These are phyloP conservation scores for Lachancea meyersii DNA, from an alignment of 805 yeast genomes.

Conservation along the genomic window DNA sequence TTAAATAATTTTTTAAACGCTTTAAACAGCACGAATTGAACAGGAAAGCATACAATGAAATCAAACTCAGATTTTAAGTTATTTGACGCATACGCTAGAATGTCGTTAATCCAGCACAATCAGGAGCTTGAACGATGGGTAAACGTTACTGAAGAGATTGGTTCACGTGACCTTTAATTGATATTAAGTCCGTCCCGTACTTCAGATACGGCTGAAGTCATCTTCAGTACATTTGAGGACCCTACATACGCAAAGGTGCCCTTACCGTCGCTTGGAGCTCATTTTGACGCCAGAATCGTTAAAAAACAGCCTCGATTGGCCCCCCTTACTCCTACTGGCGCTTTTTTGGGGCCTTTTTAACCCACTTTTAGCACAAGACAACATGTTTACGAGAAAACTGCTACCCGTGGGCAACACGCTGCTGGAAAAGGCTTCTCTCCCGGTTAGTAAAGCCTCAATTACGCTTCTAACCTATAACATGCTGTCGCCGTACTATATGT, in stretches of 20 bases:
- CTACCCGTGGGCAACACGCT: slow-evolving; percentile 8
- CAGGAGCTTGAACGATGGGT: too few relatives aligned
- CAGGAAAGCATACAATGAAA: too few relatives aligned
- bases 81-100: too few relatives aligned
- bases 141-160: too few relatives aligned
- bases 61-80: too few relatives aligned
- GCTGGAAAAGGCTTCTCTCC: slow-evolving; percentile 6
- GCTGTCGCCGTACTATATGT: slow-evolving; percentile 50
- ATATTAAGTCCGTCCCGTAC: too few relatives aligned
- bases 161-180: too few relatives aligned
- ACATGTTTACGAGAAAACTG: slow-evolving; percentile 11
- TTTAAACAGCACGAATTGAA: too few relatives aligned
- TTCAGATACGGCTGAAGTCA: too few relatives aligned
- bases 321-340: not conserved
- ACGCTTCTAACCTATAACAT: slow-evolving; percentile 41
- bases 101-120: too few relatives aligned
- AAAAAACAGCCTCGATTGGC: not conserved
- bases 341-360: not conserved
- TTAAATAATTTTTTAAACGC: too few relatives aligned
- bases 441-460: slow-evolving; percentile 17
- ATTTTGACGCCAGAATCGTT: not conserved
- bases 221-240: too few relatives aligned
- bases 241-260: not conserved
- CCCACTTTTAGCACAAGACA: slow-evolving; percentile 1
- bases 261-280: not conserved